Evolutionary conservation across 176 grass and related monocot species (phyloP), one percentile per base, ranked within the genome.

Genomic region (Hyparrhenia diplandra): DNA sequence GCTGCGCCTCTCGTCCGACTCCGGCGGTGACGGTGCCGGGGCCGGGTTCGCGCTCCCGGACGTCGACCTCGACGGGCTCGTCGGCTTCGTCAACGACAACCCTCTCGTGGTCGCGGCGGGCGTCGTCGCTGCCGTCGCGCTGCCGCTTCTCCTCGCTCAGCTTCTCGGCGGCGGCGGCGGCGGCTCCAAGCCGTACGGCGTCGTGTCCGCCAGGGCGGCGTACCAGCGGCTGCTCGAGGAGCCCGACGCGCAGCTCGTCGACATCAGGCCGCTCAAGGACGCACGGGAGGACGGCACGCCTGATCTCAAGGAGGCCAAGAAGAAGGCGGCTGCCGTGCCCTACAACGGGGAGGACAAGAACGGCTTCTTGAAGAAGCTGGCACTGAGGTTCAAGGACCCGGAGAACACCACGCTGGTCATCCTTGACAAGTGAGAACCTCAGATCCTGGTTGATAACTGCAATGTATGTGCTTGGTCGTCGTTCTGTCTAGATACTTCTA

Each of bases 231-330:
- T 99, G 64, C 65, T 90, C 4, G 85, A 95, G 69, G 97, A 93
- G 62, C 75, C 75, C 3, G 80, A 36, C 27, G 76, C 85, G 51
- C 93, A 99, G 80, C 87, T 99, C 67, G 25, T 99, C 29, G 97
- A 99, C 86, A 99, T 99, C 82, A 90, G 96, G 86, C 76, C 83
- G 77, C 85, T 62, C 75, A 93, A 66, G 84, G 96, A 99, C 8
- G 36, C 85, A 14, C 79, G 84, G 77, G 67, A 82, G 58, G 87
- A 71, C 59, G 92, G 90, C 31, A 64, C 47, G 43, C 90, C 96
- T 24, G 87, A 95, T 64, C 58, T 99, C 75, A 61, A 76, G 37
- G 84, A 87, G 25, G 84, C 73, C 64, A 93, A 85, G 79, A 99
- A 99, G 92, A 99, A 95, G 79, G 75, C 76, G 23, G 88, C 82